These are phyloP conservation scores for Pleurotus platypus DNA, from an alignment of 768 basidiomycete genomes.

Conservation along the genomic window DNA sequence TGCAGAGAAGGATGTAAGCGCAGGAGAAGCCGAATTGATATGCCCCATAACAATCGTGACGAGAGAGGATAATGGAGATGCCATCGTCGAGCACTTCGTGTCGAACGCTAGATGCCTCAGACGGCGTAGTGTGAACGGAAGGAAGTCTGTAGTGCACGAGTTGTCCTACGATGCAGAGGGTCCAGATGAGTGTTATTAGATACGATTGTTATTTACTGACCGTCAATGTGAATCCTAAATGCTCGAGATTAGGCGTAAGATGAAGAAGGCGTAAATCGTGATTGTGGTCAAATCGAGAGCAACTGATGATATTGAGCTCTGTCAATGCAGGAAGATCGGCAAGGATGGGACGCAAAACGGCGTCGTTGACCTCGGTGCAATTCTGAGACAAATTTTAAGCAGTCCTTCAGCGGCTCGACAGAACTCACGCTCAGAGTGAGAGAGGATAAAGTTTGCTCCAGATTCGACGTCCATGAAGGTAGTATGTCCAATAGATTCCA, in stretches of 20 bases:
- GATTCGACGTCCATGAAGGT: conserved; percentile 48
- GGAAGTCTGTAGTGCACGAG: conserved; percentile 20
- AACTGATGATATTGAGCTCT: conserved; percentile 60
- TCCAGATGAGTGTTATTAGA: conserved; percentile 2
- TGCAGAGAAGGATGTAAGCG: conserved; percentile 36
- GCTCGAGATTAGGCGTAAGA: conserved; percentile 54
- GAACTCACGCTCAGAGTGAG: conserved; percentile 61
- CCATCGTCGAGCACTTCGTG: conserved; percentile 29
- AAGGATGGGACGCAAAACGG: conserved; percentile 44
- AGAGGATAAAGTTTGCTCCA: conserved; percentile 42
- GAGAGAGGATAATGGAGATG: conserved; percentile 26
- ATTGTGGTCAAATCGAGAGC: conserved; percentile 52
- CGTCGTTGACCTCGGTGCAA: conserved; percentile 50
- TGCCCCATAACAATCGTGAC: conserved; percentile 26
- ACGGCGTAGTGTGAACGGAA: conserved; percentile 31
- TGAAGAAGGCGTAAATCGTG: conserved; percentile 40
- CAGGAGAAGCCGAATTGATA: conserved; percentile 25
- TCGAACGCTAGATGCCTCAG: conserved; percentile 55
- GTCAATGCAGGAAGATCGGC: conserved; percentile 47
- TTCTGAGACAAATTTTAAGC: conserved; percentile 34
- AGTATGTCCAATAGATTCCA: conserved; percentile 59
- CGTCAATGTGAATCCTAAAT: conserved; percentile 56
- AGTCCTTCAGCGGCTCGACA: background rate
- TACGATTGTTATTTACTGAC: conserved; percentile 31
- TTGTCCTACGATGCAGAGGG: conserved; percentile 29